Conservation (phyloP, 768 basidiomycete genomes). For the Sarcodon sp. region DNA sequence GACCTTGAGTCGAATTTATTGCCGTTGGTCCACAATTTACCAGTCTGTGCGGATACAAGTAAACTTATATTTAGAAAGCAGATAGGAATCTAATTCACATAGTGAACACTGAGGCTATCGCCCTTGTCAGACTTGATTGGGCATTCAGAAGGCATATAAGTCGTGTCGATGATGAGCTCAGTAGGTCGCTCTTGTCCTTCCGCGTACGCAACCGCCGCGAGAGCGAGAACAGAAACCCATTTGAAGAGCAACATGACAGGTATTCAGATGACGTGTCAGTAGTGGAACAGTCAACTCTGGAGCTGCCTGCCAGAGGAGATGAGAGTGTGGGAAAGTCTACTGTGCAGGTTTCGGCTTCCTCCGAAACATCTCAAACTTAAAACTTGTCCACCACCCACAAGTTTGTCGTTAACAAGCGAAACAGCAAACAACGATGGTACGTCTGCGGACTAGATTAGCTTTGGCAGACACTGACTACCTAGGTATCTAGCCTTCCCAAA, state of each 20-base stretch:
- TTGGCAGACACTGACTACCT: not conserved
- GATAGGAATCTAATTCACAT: constrained; percentile 33
- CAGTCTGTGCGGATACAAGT: constrained; percentile 38
- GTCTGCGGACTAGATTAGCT: constrained; percentile 10
- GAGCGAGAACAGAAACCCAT: constrained; percentile 30
- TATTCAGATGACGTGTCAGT: constrained; percentile 7
- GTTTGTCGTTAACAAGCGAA: constrained; percentile 13
- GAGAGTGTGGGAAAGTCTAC: not conserved
- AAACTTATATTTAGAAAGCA: not conserved
- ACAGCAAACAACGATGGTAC: constrained; percentile 13
- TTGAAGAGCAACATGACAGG: constrained; percentile 37
- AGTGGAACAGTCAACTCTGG: not conserved
- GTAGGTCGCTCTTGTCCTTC: constrained; percentile 34
- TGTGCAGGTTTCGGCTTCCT: not conserved
- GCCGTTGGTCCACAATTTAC: constrained; percentile 63
- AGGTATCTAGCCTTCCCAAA: constrained; percentile 82
- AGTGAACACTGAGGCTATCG: constrained; percentile 64
- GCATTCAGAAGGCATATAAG: constrained; percentile 46
- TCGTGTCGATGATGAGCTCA: constrained; percentile 51
- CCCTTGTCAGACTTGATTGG: constrained; percentile 39
- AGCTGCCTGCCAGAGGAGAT: not conserved
- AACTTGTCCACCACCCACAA: constrained; percentile 5
- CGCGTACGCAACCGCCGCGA: constrained; percentile 35
- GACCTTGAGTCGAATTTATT: constrained; percentile 87
- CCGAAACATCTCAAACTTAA: not conserved